phyloP scores from a whole-genome alignment of 2,329 filamentous ascomycete genomes.

The Escovopsis weberi region DNA sequence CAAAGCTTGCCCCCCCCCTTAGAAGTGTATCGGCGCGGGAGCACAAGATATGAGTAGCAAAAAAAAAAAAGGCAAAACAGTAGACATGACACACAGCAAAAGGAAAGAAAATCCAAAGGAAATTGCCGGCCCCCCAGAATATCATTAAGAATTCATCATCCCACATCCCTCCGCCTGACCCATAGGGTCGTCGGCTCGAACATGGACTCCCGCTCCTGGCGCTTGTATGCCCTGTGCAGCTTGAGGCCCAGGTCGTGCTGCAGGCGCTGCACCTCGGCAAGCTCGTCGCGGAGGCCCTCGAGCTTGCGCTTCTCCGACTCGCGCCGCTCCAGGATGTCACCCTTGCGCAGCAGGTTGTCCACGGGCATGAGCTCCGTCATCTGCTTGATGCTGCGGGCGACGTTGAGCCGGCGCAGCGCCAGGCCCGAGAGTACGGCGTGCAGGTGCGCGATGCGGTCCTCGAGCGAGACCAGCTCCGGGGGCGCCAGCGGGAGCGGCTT shows the following conservation, averaged over 20 bases:
- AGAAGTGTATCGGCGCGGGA: too few relatives aligned
- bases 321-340: conserved; percentile 43
- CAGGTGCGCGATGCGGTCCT: conserved; percentile 52
- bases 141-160: not conserved
- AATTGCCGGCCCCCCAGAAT: not conserved
- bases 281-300: conserved; percentile 47
- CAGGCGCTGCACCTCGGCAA: conserved; percentile 59
- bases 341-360: conserved; percentile 51
- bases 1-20: too few relatives aligned
- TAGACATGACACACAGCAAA: too few relatives aligned
- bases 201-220: conserved; percentile 50
- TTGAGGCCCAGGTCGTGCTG: conserved; percentile 68
- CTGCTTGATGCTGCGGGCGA: conserved; percentile 58
- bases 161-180: conserved; percentile 45
- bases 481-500: conserved; percentile 50
- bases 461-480: conserved; percentile 38
- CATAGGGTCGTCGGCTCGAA: conserved; percentile 58
- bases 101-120: not conserved
- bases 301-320: conserved; percentile 51
- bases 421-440: conserved; percentile 52
- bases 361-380: conserved; percentile 66
- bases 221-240: conserved; percentile 60
- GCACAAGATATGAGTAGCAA: too few relatives aligned
- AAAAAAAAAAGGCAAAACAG: too few relatives aligned
- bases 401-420: conserved; percentile 52